phyloP scores from a whole-genome alignment of 805 yeast genomes.

The Metschnikowia colocasiae region DNA sequence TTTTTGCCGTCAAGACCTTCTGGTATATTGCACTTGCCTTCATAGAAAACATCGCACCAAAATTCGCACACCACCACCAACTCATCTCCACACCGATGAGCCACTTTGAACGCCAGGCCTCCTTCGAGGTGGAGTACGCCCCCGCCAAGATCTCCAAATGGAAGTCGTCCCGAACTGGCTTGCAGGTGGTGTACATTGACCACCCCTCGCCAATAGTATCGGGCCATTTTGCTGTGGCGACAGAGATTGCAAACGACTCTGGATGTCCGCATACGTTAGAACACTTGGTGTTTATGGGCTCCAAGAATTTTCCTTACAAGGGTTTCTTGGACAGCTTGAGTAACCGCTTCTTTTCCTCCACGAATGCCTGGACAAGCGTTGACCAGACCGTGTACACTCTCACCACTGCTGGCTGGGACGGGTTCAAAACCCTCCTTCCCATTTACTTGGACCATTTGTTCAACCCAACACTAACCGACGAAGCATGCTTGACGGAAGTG shows the following conservation, averaged over 20 bases:
- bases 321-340: constrained; percentile 88
- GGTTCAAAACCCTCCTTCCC: constrained; percentile 79
- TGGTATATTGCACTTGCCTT: no score
- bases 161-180: constrained; percentile 75
- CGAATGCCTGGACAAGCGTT: constrained; percentile 96
- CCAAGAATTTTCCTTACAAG: constrained; percentile 82
- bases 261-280: constrained; percentile 96
- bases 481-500: constrained; percentile 90
- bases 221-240: constrained; percentile 95
- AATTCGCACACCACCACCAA: background rate
- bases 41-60: background rate
- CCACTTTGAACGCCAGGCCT: constrained; percentile 29
- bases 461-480: constrained; percentile 82
- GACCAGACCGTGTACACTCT: constrained; percentile 94
- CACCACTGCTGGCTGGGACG: constrained; percentile 94
- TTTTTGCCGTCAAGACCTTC: no score
- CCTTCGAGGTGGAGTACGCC: constrained; percentile 69
- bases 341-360: constrained; percentile 73
- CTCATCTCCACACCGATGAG: constrained; percentile 8
- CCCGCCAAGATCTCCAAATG: constrained; percentile 71
- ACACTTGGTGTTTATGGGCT: constrained; percentile 93
- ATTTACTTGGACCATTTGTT: constrained; percentile 85
- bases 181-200: constrained; percentile 71
- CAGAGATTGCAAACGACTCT: constrained; percentile 81
- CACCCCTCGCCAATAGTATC: constrained; percentile 84